phyloP scores from a whole-genome alignment of 2,329 filamentous ascomycete genomes.

The Thermoascus crustaceus region DNA sequence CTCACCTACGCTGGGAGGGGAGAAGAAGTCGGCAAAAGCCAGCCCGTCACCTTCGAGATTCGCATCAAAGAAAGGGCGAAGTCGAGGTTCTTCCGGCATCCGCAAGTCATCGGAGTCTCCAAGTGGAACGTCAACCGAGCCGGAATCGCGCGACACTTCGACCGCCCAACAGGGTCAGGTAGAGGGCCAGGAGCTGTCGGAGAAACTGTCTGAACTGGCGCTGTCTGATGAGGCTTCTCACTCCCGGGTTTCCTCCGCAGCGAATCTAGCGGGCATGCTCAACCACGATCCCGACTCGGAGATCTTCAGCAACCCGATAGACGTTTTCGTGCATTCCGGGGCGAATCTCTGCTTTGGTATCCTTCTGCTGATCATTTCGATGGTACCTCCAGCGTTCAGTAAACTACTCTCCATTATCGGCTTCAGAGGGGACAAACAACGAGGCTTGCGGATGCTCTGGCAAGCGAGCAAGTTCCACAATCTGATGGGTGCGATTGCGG shows the following conservation, averaged over 20 bases:
- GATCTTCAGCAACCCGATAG: slow-evolving; percentile 65
- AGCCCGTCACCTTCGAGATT: slow-evolving; percentile 9
- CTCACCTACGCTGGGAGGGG: background rate
- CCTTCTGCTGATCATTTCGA: slow-evolving; percentile 76
- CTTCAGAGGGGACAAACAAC: slow-evolving; percentile 78
- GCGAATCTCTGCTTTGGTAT: slow-evolving; percentile 85
- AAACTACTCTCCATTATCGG: slow-evolving; percentile 80
- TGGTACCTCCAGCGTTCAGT: slow-evolving; percentile 87
- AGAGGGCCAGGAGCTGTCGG: slow-evolving; percentile 15
- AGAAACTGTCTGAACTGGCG: slow-evolving; percentile 17
- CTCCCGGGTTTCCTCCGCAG: slow-evolving; percentile 14
- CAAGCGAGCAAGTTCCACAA: slow-evolving; percentile 76
- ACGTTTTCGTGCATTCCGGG: slow-evolving; percentile 83
- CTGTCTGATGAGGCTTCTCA: slow-evolving; percentile 12
- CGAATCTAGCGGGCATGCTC: slow-evolving; percentile 22
- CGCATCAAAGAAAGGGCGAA: no score
- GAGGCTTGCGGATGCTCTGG: slow-evolving; percentile 82
- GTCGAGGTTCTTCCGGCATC: no score
- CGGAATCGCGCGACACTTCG: no score
- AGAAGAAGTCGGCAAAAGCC: slow-evolving; percentile 1
- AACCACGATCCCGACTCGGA: slow-evolving; percentile 51
- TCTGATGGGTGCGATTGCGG: slow-evolving; percentile 85
- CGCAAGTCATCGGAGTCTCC: no score
- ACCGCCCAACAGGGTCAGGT: no score
- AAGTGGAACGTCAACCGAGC: no score